Evolutionary conservation across 2,329 filamentous ascomycete species (phyloP), one percentile per base, ranked within the genome.

Genomic region (Cladophialophora carrionii): DNA sequence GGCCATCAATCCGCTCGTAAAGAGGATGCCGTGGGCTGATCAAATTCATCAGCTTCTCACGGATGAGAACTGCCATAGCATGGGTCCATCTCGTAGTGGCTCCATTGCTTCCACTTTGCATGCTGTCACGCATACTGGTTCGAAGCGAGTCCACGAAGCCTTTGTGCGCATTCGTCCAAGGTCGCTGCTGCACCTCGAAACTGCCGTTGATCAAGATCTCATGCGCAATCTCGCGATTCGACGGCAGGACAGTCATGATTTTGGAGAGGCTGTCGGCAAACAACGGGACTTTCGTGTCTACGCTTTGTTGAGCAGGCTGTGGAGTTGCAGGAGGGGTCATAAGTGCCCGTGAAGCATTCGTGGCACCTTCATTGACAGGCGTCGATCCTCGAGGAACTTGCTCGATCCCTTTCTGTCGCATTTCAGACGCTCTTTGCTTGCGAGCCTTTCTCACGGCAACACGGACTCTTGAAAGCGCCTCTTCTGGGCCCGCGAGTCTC

Each of bases 31-130:
- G 85, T 24, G 83, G 81, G 71, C 82, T 85, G 58, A 88, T 75
- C 65, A 87, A 81, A 31, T 83, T 82, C 46, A 88, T 74, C 26
- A 89, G 77, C 70, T 87, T 87, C 57, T 83, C 82, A 55, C 85
- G 82, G 52, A 89, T 84, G 66, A 88, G 85, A 53, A 87, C 84
- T n/a, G 86, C 86, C 80, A 88, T 87, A n/a, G 85, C 84, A 24
- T 86, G 80, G 17, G 85, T 88, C 87, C 87, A 89, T 20, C 80
- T 75, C 3, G 82, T 80, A 20, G 83, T 59, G 83, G 78, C 20
- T 83, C 85, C 31, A 81, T 78, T 68, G 84, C 83, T 56, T 86
- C 84, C 61, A 83, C 85, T 62, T 73, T 78, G 65, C 82, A 83
- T 85, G 87, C 87, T 70, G 80, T 81, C 57, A 82, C 81, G 71